phyloP scores from a whole-genome alignment of 148 eudicot genomes.

The Talinum fruticosum region DNA sequence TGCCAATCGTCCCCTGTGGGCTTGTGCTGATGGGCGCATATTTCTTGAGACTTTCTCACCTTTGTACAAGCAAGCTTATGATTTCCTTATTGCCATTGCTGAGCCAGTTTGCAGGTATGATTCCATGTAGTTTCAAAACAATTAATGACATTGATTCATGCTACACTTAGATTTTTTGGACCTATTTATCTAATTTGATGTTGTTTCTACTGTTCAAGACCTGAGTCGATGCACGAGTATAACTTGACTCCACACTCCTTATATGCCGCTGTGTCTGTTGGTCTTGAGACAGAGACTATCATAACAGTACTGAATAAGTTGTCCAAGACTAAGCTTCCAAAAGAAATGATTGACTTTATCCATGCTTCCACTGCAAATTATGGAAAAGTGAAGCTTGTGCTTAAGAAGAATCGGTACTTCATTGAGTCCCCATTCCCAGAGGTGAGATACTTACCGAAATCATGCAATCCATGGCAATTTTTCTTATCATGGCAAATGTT shows the following conservation, averaged over 20 bases:
- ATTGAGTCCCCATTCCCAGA: conserved; percentile 95
- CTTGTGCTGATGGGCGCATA: conserved; percentile 96
- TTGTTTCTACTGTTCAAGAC: conserved; percentile 32
- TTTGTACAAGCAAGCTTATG: conserved; percentile 94
- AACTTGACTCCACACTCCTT: conserved; percentile 94
- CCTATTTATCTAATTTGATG: neutral
- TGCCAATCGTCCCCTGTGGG: conserved; percentile 88
- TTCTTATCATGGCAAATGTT: neutral
- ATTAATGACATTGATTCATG: neutral
- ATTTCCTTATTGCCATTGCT: conserved; percentile 95
- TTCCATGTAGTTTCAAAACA: neutral
- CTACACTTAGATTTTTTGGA: neutral
- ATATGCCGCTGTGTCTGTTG: conserved; percentile 97
- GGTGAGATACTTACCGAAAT: conserved; percentile 38
- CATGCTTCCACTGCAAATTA: conserved; percentile 89
- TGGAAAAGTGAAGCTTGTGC: conserved; percentile 97
- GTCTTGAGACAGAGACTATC: conserved; percentile 93
- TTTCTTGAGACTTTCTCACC: conserved; percentile 95
- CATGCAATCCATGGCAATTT: neutral
- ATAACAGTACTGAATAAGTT: conserved; percentile 73
- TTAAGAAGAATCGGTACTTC: conserved; percentile 90
- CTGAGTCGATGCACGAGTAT: conserved; percentile 87
- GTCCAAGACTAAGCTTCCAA: conserved; percentile 91
- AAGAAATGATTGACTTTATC: conserved; percentile 94
- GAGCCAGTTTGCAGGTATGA: conserved; percentile 97